A percentile compares a stretch with the other conserved stretches of the same genome.
These are phyloP conservation scores for Withania somnifera DNA, from an alignment of 305 asterid species.

Conservation along the genomic window DNA sequence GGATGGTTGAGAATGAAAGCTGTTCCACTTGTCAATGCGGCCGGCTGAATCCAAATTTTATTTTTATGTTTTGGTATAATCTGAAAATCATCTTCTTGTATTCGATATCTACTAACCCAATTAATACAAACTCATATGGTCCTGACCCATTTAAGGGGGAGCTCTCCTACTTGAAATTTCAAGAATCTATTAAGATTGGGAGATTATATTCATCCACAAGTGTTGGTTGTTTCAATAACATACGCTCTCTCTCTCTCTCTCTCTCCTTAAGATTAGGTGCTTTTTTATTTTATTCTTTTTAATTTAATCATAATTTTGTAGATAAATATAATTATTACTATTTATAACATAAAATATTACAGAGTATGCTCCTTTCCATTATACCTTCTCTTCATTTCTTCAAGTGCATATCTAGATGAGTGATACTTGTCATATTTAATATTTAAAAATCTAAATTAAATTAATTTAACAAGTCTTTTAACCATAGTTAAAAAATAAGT, in stretches of 20 bases:
- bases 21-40: neutral
- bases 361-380: no score
- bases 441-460: no score
- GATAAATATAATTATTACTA: neutral
- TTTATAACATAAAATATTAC: neutral
- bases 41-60: neutral
- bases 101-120: neutral
- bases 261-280: neutral
- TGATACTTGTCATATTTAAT: no score
- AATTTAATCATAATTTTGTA: neutral
- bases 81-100: no score
- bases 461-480: no score
- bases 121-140: neutral
- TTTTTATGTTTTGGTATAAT: no score
- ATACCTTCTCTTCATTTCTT: no score
- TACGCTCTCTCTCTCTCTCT: neutral
- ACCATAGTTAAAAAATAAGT: no score
- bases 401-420: no score
- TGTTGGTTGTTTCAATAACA: neutral
- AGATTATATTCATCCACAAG: neutral
- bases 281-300: neutral
- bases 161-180: neutral
- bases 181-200: neutral
- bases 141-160: neutral
- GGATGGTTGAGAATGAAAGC: neutral